A percentile compares a stretch with the other conserved stretches of the same genome.
phyloP scores from a whole-genome alignment of 2,329 filamentous ascomycete genomes.

The Phialophora chinensis region DNA sequence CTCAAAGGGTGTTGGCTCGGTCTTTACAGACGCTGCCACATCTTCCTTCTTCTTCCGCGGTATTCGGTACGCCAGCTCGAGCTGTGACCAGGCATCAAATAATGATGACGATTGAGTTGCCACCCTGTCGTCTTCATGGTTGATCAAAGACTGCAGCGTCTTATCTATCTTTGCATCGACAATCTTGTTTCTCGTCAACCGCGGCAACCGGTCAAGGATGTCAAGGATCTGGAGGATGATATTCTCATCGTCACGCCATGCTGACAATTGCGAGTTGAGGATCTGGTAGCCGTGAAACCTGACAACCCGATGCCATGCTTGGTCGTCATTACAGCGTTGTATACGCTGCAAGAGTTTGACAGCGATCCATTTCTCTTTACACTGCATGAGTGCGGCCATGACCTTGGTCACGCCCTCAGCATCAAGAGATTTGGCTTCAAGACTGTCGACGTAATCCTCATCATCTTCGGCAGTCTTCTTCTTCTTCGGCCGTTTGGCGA shows the following conservation, averaged over 20 bases:
- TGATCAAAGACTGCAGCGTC: conserved; percentile 71
- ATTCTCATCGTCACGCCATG: conserved; percentile 88
- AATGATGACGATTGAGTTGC: conserved; percentile 72
- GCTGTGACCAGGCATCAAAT: conserved; percentile 82
- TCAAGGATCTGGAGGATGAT: conserved; percentile 87
- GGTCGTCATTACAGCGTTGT: conserved; percentile 83
- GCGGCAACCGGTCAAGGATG: conserved; percentile 85
- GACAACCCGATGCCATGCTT: conserved; percentile 84
- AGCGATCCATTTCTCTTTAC: conserved; percentile 99
- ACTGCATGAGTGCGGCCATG: conserved; percentile 95
- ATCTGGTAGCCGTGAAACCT: conserved; percentile 98
- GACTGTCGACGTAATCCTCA: conserved; percentile 91
- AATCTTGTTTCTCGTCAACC: conserved; percentile 95
- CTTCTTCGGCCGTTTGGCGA: conserved; percentile 88
- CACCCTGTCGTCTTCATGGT: conserved; percentile 75
- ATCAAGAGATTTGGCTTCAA: conserved; percentile 78
- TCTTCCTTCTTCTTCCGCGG: conserved; percentile 83
- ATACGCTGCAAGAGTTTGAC: conserved; percentile 92
- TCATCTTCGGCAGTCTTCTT: conserved; percentile 94
- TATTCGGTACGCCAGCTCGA: conserved; percentile 91
- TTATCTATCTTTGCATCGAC: conserved; percentile 93
- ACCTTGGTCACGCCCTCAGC: conserved; percentile 88
- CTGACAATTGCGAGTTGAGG: conserved; percentile 81
- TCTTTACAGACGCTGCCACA: conserved; percentile 59
- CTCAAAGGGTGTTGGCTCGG: conserved; percentile 69